phyloP scores from a whole-genome alignment of 495 filamentous ascomycete species.

The Xylaria bambusicola region DNA sequence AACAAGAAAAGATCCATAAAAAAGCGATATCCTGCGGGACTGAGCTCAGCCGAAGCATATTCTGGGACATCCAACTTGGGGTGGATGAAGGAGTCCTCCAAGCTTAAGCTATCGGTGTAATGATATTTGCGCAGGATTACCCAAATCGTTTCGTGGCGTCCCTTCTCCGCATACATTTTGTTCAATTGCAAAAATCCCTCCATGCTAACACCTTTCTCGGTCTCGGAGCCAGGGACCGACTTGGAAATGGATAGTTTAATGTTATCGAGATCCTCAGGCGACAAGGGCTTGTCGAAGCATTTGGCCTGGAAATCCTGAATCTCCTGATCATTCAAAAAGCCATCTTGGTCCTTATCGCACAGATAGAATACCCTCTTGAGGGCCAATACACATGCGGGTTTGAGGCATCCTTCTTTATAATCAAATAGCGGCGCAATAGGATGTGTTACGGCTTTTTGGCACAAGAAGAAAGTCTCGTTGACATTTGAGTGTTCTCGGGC shows the following conservation, averaged over 20 bases:
- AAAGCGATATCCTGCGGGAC: slow-evolving; percentile 92
- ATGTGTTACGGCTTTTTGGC: slow-evolving; percentile 97
- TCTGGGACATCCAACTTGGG: slow-evolving; percentile 93
- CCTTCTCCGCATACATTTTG: slow-evolving; percentile 94
- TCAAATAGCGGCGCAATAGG: slow-evolving; percentile 96
- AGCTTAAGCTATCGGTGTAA: slow-evolving; percentile 88
- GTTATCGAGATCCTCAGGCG: slow-evolving; percentile 75
- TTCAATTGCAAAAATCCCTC: slow-evolving; percentile 85
- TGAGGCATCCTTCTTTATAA: slow-evolving; percentile 85
- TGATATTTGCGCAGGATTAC: slow-evolving; percentile 93
- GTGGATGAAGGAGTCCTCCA: slow-evolving; percentile 88
- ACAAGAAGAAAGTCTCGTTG: slow-evolving; percentile 95
- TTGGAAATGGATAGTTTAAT: slow-evolving; percentile 85
- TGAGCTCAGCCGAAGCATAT: slow-evolving; percentile 88
- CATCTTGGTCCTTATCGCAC: slow-evolving; percentile 94
- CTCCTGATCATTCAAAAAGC: slow-evolving; percentile 87
- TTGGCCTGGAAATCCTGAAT: slow-evolving; percentile 87
- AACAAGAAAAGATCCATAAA: slow-evolving; percentile 95
- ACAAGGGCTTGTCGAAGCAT: slow-evolving; percentile 84
- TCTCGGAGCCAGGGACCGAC: slow-evolving; percentile 60
- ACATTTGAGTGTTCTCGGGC: slow-evolving; percentile 94
- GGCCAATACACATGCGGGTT: slow-evolving; percentile 83
- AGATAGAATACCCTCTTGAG: slow-evolving; percentile 90
- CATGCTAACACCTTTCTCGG: slow-evolving; percentile 73
- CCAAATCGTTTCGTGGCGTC: slow-evolving; percentile 98